Base-by-base conservation (phyloP, 2,329 filamentous ascomycete species). In the Sporothrix variecibatus region DNA sequence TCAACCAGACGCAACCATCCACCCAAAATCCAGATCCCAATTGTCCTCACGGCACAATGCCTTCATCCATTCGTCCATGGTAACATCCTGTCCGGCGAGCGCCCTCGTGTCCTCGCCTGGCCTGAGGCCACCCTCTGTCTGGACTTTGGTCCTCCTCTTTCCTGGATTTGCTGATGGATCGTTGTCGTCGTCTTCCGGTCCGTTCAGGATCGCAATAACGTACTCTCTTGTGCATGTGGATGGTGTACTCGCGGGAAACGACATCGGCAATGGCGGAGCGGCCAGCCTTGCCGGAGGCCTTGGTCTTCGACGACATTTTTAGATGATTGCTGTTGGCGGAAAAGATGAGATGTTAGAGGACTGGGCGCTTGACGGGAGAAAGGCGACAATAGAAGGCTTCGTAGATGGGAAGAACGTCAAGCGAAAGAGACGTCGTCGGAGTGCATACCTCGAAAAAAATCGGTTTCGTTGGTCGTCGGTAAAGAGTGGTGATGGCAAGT, bases 161-260 rank as follows among this genome's bases (percentile, higher is more conserved):
- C 64, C 28, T 71, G 51, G 23, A 28, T 17, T 17, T 26, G 11
- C 40, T 38, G 20, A 49, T 62, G 20, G n/a, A 20, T 60, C 43
- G 23, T 65, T 58, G 72, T 62, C 43, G 31, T 17, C 49, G 38
- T 43, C 43, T 49, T 49, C 11, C 38, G 62, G 62, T 67, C 38
- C 38, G 12, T 28, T 67, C n/a, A n/a, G 43, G n/a, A 20, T 34
- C 28, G 31, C 75, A 73, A 56, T 75, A 60, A 93, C 93, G 85
- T 95, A 97, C 94, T 88, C 95, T 93, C 93, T 97, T 98, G 94
- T 99, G 96, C 82, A 99, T 89, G 91, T 99, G 95, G 89, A 99
- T 98, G 87, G 96, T 99, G 92, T 99, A 99, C 90, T 99, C 97
- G 91, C 96, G 94, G 83, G 96, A 92, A 86, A 99, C 95, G 85